phyloP scores from a whole-genome alignment of 2,329 filamentous ascomycete genomes.

The Monosporascus sp. region DNA sequence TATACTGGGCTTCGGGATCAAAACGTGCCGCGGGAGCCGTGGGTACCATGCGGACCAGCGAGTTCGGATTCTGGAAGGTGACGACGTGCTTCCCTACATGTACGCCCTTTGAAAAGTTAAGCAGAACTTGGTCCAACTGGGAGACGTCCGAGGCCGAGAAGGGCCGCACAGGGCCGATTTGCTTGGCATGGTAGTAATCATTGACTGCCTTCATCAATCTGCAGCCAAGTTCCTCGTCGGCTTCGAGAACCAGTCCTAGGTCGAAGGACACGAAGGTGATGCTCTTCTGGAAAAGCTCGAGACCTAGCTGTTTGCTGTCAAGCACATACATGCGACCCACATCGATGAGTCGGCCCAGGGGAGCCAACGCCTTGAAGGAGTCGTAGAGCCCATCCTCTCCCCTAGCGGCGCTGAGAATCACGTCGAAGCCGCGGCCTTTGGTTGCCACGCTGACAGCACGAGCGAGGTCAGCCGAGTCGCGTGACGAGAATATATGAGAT shows the following conservation, averaged over 20 bases:
- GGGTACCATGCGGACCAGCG: constrained; percentile 2
- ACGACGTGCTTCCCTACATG: constrained; percentile 21
- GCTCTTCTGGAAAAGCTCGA: constrained; percentile 6
- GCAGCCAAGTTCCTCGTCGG: background rate
- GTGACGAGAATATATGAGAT: constrained; percentile 1
- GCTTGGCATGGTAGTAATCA: constrained; percentile 3
- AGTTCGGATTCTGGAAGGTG: constrained; percentile 5
- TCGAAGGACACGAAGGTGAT: constrained; percentile 9
- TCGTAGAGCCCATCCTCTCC: background rate
- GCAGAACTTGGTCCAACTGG: constrained; percentile 6
- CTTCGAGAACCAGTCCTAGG: constrained; percentile 4
- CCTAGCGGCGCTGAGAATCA: background rate
- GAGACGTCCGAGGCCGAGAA: constrained; percentile 5
- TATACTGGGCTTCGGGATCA: constrained; percentile 14
- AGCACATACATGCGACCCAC: constrained; percentile 3
- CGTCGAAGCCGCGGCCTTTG: background rate
- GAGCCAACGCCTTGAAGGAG: background rate
- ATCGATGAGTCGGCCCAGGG: constrained; percentile 4
- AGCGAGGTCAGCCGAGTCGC: background rate
- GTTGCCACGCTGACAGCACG: background rate
- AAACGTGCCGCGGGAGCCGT: constrained; percentile 3
- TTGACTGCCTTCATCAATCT: constrained; percentile 6
- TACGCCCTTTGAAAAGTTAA: constrained; percentile 10
- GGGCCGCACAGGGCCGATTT: constrained; percentile 5
- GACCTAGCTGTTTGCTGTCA: constrained; percentile 2